A percentile compares a stretch with the other conserved stretches of the same genome.
Evolutionary conservation across 148 eudicot species (phyloP).

Genomic region (Simmondsia chinensis): DNA sequence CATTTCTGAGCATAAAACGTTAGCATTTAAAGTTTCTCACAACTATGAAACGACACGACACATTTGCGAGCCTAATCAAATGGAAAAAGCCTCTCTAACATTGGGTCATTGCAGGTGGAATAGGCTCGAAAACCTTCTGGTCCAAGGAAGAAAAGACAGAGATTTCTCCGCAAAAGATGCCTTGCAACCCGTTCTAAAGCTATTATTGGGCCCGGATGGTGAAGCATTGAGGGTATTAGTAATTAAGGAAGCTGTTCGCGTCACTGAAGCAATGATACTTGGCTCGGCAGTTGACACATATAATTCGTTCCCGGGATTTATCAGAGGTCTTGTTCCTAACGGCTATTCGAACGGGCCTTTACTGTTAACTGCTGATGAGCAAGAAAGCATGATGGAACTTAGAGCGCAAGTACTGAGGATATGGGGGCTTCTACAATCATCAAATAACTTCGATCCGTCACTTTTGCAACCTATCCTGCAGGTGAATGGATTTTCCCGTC

Average conservation of each 20-base stretch:
- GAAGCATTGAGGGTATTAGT: slow-evolving; percentile 76
- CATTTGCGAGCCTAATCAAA: too few relatives aligned
- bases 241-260: slow-evolving; percentile 80
- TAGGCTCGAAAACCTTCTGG: slow-evolving; percentile 96
- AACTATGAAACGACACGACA: too few relatives aligned
- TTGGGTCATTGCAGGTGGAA: slow-evolving; percentile 67
- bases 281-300: slow-evolving; percentile 74
- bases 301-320: slow-evolving; percentile 47
- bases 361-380: slow-evolving; percentile 41
- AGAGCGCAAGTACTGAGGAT: slow-evolving; percentile 77
- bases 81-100: not conserved
- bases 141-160: slow-evolving; percentile 76
- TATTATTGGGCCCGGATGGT: slow-evolving; percentile 81
- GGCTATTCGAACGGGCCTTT: slow-evolving; percentile 45
- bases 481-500: slow-evolving; percentile 23
- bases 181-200: slow-evolving; percentile 92
- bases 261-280: slow-evolving; percentile 70
- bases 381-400: slow-evolving; percentile 67
- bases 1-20: too few relatives aligned
- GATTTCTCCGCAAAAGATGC: slow-evolving; percentile 96
- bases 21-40: too few relatives aligned
- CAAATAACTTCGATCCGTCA: slow-evolving; percentile 78
- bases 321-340: slow-evolving; percentile 44
- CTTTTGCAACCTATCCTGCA: slow-evolving; percentile 82
- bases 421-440: slow-evolving; percentile 78